These are phyloP conservation scores for Alloteropsis semialata DNA, from an alignment of 176 grass and related monocot species.

Conservation along the genomic window DNA sequence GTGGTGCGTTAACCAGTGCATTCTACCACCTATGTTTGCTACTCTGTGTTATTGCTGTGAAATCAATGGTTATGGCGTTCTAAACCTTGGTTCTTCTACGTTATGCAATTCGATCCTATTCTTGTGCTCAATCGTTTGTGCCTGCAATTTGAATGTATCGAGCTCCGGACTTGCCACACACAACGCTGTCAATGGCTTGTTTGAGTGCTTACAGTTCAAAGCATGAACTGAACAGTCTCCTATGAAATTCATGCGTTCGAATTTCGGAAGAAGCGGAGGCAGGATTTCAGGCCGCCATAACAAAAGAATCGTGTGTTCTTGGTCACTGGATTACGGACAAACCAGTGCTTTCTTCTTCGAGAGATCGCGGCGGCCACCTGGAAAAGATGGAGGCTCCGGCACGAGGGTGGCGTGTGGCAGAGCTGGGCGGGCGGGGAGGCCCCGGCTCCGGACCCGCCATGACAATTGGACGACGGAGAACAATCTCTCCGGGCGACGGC, in stretches of 20 bases:
- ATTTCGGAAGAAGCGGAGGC: neutral
- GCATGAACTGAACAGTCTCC: neutral
- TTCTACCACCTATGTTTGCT: conserved; percentile 39
- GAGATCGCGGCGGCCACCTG: neutral
- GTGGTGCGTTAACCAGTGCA: conserved; percentile 21
- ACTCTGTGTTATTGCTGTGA: conserved; percentile 21
- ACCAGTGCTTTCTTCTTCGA: neutral
- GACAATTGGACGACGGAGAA: conserved; percentile 23
- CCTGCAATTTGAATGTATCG: neutral
- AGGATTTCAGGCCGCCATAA: too few relatives aligned
- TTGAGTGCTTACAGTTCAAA: neutral
- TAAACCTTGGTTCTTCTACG: neutral
- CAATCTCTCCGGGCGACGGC: conserved; percentile 2
- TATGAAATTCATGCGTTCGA: neutral
- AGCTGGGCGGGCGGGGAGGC: too few relatives aligned
- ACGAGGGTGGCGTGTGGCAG: conserved; percentile 21
- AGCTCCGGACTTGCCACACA: too few relatives aligned
- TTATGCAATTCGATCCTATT: neutral
- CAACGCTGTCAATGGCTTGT: too few relatives aligned
- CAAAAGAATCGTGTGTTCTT: neutral
- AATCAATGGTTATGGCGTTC: conserved; percentile 36
- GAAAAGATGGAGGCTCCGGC: neutral
- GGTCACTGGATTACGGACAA: neutral
- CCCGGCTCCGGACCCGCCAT: too few relatives aligned
- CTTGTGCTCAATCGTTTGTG: neutral